Conservation (phyloP, 2,329 filamentous ascomycete genomes). For the Cryphonectria parasitica region DNA sequence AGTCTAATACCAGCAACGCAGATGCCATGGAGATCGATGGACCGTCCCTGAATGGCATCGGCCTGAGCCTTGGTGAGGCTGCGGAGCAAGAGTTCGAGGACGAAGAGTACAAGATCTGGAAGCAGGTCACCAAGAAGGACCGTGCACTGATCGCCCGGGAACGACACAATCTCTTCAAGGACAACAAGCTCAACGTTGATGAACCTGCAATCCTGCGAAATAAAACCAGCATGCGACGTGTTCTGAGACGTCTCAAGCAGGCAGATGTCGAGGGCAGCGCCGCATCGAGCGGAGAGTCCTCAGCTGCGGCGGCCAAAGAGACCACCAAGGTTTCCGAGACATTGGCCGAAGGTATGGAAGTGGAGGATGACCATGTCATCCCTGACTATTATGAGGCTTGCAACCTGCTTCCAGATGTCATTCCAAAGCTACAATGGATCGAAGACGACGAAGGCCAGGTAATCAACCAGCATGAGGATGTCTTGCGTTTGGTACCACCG, state of each 20-base stretch:
- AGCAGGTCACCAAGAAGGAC: constrained; percentile 97
- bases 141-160: constrained; percentile 85
- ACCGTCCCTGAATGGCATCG: constrained; percentile 68
- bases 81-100: constrained; percentile 82
- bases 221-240: constrained; percentile 88
- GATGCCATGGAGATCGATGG: constrained; percentile 90
- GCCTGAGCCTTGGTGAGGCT: constrained; percentile 64
- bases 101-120: constrained; percentile 97
- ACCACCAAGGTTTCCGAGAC: constrained; percentile 58
- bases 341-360: constrained; percentile 92
- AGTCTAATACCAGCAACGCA: constrained; percentile 64
- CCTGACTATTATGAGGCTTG: constrained; percentile 95
- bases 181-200: constrained; percentile 81
- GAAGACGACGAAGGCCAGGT: constrained; percentile 89
- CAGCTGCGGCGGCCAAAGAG: constrained; percentile 54
- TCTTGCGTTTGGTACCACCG: constrained; percentile 73
- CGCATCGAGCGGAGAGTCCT: constrained; percentile 46
- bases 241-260: constrained; percentile 77
- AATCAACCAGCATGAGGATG: constrained; percentile 85
- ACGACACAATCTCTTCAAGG: constrained; percentile 82
- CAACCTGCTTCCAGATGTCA: constrained; percentile 83
- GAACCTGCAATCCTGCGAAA: constrained; percentile 84
- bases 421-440: constrained; percentile 78
- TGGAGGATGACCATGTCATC: constrained; percentile 79
- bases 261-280: constrained; percentile 55